phyloP scores from a whole-genome alignment of 257 asterid species.

The Misopates orontium region DNA sequence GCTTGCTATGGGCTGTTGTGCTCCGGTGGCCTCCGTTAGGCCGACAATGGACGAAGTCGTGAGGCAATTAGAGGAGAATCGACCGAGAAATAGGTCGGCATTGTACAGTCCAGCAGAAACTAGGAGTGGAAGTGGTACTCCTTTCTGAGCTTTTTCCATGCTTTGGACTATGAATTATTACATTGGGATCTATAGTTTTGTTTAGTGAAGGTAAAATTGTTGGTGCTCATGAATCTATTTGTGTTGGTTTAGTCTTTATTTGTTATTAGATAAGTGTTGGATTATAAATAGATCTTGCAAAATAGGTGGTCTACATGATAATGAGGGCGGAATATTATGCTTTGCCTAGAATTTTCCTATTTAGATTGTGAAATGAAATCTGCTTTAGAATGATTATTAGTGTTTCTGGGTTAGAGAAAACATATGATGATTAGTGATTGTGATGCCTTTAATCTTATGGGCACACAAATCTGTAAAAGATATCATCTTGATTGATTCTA shows the following conservation, averaged over 20 bases:
- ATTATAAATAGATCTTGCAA: constrained; percentile 17
- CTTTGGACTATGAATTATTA: constrained; percentile 32
- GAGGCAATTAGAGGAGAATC: constrained; percentile 91
- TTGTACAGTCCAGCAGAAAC: constrained; percentile 95
- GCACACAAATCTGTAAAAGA: constrained; percentile 24
- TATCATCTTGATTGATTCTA: constrained; percentile 12
- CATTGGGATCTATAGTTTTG: constrained; percentile 24
- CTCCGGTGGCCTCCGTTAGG: constrained; percentile 83
- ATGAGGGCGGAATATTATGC: background rate
- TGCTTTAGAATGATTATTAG: background rate
- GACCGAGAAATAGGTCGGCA: constrained; percentile 96
- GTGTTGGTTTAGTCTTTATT: constrained; percentile 21
- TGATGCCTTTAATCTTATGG: constrained; percentile 21
- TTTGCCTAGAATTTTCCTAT: background rate
- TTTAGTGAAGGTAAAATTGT: background rate
- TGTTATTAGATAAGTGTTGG: constrained; percentile 20
- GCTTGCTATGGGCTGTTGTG: constrained; percentile 98
- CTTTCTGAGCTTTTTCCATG: constrained; percentile 53
- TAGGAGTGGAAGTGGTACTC: constrained; percentile 95
- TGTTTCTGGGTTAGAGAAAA: constrained; percentile 1
- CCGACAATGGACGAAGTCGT: constrained; percentile 95
- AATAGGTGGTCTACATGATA: constrained; percentile 10
- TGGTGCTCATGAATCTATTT: constrained; percentile 7
- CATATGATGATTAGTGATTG: background rate
- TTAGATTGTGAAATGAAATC: background rate